Base-by-base conservation (phyloP, 139 green algal species). In the Chlorella sp. region DNA sequence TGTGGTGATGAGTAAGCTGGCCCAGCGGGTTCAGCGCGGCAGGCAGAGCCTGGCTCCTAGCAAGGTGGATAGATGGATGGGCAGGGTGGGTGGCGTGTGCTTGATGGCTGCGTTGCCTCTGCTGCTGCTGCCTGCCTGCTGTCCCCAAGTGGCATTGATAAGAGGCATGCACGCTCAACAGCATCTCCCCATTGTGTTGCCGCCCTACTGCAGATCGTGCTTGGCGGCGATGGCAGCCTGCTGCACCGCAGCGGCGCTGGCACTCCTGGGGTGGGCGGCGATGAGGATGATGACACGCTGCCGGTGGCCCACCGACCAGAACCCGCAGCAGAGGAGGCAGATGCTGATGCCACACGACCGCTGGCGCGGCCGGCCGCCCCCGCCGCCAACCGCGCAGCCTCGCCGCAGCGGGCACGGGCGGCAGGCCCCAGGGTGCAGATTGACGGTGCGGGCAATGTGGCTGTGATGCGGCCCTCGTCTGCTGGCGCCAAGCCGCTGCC, bases 1-100 rank as follows among this genome's bases (percentile, higher is more conserved):
- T 1, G 26, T 91, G 23, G 69, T 85, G 5, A 69, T 83, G 69
- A 86, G 80, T 69, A 76, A 69, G 65, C 86, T 93, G 70, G 90
- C 90, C 1, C 64, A 67, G 51, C 79, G 67, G 11, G 85, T 89
- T 15, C 70, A 86, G 70, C 44, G 65, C 2, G 89, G 89, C 12
- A 70, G 89, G 38, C 87, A 91, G 70, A 92, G 89, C 78, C 80
- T 92, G 26, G 85, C 85, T 25, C 89, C 87, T 9, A 30, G 44
- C 82, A 86, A 86, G 82, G 72, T 60, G 51, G 51, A 1, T 26
- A 3, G 21, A 28, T 39, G 28, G 11, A 21, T 60, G 13, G 51
- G 51, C 11, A 23, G 51, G 13, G 12, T 60, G 51, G 51, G 51
- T 60, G 51, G 51, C 15, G 2, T 4, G 51, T 11, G 11, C n/a